Evolutionary conservation across 1,139 yeast species (phyloP).

Genomic region (Taphrina deformans): DNA sequence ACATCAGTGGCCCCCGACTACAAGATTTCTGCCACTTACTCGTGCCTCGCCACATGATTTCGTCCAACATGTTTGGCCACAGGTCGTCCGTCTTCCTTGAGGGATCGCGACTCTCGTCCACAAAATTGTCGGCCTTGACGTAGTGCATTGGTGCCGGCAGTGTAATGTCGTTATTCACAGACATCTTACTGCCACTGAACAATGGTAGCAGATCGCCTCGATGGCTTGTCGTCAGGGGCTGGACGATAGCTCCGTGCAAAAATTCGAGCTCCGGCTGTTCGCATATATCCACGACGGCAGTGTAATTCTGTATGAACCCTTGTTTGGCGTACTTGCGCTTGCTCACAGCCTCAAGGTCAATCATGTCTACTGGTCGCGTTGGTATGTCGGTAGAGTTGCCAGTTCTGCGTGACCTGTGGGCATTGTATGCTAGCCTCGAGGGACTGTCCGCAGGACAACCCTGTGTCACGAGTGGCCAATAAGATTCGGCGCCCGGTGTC

Average conservation of each 20-base stretch:
- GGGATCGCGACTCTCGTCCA: slow-evolving; percentile 14
- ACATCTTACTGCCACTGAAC: slow-evolving; percentile 39
- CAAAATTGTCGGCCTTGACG: not conserved
- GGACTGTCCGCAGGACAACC: slow-evolving; percentile 12
- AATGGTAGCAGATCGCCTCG: slow-evolving; percentile 38
- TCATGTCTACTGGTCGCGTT: not conserved
- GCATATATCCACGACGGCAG: slow-evolving; percentile 39
- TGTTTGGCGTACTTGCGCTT: not conserved
- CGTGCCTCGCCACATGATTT: slow-evolving; percentile 39
- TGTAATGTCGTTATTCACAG: slow-evolving; percentile 39
- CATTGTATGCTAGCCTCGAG: not conserved
- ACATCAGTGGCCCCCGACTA: too few species aligned
- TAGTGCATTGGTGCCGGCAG: slow-evolving; percentile 38
- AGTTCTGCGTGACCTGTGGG: not conserved
- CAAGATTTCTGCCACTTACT: not conserved
- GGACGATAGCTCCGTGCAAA: slow-evolving; percentile 38
- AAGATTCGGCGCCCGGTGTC: not conserved
- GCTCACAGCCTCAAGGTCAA: not conserved
- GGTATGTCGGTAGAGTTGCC: not conserved
- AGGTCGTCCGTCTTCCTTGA: slow-evolving; percentile 32
- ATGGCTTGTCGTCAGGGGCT: slow-evolving; percentile 37
- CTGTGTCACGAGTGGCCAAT: not conserved
- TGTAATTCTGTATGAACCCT: slow-evolving; percentile 36
- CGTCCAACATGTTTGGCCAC: slow-evolving; percentile 38
- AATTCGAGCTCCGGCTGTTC: slow-evolving; percentile 35